Conservation (phyloP, 2,329 filamentous ascomycete species). For the Phaeoacremonium minimum region DNA sequence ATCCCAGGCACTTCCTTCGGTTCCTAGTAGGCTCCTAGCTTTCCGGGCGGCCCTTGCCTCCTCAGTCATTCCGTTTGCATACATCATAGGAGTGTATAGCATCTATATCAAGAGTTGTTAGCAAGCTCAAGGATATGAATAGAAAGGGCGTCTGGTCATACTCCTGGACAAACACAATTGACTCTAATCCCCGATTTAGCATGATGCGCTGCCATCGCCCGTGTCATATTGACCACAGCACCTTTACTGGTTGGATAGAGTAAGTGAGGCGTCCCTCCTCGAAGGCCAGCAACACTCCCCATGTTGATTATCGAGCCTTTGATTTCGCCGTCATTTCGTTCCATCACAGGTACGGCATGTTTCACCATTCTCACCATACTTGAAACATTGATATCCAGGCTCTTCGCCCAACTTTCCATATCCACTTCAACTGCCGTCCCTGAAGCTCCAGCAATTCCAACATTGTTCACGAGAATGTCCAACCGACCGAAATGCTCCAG, state of each 20-base stretch:
- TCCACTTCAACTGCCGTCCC: constrained; percentile 60
- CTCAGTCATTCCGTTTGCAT: constrained; percentile 30
- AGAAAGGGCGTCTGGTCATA: constrained; percentile 13
- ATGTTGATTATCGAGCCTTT: constrained; percentile 57
- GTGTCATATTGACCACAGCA: constrained; percentile 45
- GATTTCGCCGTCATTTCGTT: constrained; percentile 40
- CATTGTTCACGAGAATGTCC: constrained; percentile 62
- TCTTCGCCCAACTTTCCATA: constrained; percentile 50
- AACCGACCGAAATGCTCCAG: constrained; percentile 47
- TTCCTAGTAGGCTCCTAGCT: constrained; percentile 30
- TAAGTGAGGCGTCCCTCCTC: constrained; percentile 38
- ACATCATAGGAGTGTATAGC: constrained; percentile 45
- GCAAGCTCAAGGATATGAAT: no score
- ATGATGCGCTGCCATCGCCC: constrained; percentile 47
- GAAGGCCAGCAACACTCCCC: constrained; percentile 53
- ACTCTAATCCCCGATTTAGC: constrained; percentile 38
- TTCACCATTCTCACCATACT: constrained; percentile 64
- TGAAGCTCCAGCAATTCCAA: constrained; percentile 54
- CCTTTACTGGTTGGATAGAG: constrained; percentile 44
- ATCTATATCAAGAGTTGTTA: constrained; percentile 24
- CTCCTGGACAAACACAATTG: constrained; percentile 44
- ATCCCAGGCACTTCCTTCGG: constrained; percentile 39
- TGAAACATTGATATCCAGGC: constrained; percentile 57
- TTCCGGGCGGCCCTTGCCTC: constrained; percentile 30
- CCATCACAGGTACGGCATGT: constrained; percentile 57